phyloP scores from a whole-genome alignment of 2,329 filamentous ascomycete genomes.

The Dothideomycetidae sp. region DNA sequence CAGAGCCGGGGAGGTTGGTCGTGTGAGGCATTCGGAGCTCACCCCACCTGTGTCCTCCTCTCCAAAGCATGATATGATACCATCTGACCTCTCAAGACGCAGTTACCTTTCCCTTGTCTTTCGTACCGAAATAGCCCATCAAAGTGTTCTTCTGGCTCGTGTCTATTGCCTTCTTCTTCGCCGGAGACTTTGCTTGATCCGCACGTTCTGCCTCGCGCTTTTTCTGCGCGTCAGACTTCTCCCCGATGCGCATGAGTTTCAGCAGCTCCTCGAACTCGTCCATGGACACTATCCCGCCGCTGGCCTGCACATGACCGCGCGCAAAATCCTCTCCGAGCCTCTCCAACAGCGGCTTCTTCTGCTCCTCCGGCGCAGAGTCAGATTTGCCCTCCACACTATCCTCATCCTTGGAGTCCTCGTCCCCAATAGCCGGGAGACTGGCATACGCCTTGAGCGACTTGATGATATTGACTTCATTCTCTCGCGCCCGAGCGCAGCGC shows the following conservation, averaged over 20 bases:
- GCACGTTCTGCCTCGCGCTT: conserved; percentile 16
- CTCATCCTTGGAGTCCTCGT: too few species aligned
- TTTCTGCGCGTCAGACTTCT: conserved; percentile 30
- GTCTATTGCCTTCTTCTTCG: conserved; percentile 22
- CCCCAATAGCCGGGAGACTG: conserved; percentile 15
- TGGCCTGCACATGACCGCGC: conserved; percentile 52
- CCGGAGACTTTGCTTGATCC: conserved; percentile 20
- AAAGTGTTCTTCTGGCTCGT: conserved; percentile 39
- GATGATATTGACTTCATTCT: conserved; percentile 50
- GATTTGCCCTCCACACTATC: conserved; percentile 18
- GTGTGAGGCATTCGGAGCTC: conserved; percentile 23
- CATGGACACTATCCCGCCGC: conserved; percentile 47
- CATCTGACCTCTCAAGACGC: background rate
- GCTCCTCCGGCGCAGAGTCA: conserved; percentile 8
- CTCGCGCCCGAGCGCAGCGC: conserved; percentile 37
- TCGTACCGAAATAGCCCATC: conserved; percentile 40
- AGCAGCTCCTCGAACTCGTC: conserved; percentile 53
- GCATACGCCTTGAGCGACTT: conserved; percentile 41
- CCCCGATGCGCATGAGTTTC: conserved; percentile 42
- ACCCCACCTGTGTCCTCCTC: background rate
- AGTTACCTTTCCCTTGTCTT: conserved; percentile 8
- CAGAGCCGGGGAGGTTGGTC: conserved; percentile 63
- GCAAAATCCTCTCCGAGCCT: conserved; percentile 50
- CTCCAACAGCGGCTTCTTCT: conserved; percentile 24
- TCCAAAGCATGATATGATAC: background rate